Evolutionary conservation across 2,329 filamentous ascomycete genomes (phyloP).

Genomic region (Drechslerella stenobrocha): DNA sequence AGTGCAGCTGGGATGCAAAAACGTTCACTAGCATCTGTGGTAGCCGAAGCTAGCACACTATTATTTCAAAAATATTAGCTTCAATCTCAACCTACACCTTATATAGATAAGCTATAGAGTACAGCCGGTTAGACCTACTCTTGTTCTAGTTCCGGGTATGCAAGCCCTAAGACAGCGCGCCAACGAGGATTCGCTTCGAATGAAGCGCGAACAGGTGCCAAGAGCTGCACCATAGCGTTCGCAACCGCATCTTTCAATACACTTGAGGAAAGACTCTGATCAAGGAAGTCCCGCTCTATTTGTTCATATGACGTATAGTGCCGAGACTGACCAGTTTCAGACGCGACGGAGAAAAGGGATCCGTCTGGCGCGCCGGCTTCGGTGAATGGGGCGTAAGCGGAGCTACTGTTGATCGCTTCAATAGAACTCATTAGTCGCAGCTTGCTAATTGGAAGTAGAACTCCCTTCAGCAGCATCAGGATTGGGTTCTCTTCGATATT

Average conservation of each 20-base stretch:
- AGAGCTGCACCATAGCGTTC: slow-evolving; percentile 17
- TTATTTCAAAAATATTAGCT: neutral
- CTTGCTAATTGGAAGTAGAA: slow-evolving; percentile 16
- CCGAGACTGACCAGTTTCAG: neutral
- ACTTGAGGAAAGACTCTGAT: neutral
- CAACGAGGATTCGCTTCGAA: slow-evolving; percentile 26
- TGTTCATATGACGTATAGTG: slow-evolving; percentile 41
- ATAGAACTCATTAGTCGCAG: neutral
- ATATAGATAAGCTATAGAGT: neutral
- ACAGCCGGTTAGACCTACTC: slow-evolving; percentile 1
- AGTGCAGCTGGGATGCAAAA: slow-evolving; percentile 19
- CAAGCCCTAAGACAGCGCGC: slow-evolving; percentile 18
- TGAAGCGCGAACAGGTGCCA: slow-evolving; percentile 28
- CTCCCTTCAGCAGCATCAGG: slow-evolving; percentile 14
- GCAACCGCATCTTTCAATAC: slow-evolving; percentile 14
- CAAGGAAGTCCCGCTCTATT: slow-evolving; percentile 30
- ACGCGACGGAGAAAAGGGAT: slow-evolving; percentile 4
- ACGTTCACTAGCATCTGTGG: slow-evolving; percentile 7
- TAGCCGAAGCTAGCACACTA: neutral
- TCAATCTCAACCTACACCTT: neutral
- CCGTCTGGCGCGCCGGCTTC: neutral
- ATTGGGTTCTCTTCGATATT: slow-evolving; percentile 12
- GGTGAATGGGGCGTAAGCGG: neutral
- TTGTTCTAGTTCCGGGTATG: slow-evolving; percentile 14
- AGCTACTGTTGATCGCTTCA: no score